Evolutionary conservation across 108 stramenopile species (phyloP).

Genomic region (Epipyxis sp.): DNA sequence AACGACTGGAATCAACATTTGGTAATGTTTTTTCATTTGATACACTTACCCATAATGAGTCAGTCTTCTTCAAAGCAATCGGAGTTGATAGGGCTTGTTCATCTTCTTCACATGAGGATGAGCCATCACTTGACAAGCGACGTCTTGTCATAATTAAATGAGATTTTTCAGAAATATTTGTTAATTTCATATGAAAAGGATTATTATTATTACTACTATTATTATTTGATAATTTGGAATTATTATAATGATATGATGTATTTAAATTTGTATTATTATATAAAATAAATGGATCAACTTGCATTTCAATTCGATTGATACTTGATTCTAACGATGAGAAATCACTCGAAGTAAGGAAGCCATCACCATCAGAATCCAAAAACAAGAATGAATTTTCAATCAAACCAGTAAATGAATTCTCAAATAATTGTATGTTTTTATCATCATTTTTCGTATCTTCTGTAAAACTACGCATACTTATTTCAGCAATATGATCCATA

Average conservation of each 20-base stretch:
- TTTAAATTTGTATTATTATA: neutral
- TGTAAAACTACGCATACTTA: neutral
- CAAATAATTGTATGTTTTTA: too few relatives aligned
- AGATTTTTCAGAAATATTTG: too few relatives aligned
- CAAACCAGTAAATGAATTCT: too few relatives aligned
- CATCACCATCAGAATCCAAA: neutral
- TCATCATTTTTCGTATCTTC: too few relatives aligned
- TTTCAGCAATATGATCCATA: neutral
- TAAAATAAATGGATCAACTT: neutral
- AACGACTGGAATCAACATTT: neutral
- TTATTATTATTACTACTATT: neutral
- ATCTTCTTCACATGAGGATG: neutral
- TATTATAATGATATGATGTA: too few relatives aligned
- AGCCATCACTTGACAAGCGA: neutral
- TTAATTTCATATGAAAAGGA: too few relatives aligned
- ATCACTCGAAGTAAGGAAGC: constrained; percentile 1
- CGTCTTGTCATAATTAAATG: neutral
- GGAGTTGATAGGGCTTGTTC: neutral
- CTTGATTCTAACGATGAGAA: neutral
- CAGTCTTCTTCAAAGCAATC: neutral
- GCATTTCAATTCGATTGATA: neutral
- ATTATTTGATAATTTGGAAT: too few relatives aligned
- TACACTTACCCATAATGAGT: constrained; percentile 3
- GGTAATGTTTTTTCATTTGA: constrained; percentile 9
- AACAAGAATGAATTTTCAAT: neutral